These are phyloP conservation scores for Plasmodium cynomolgi DNA, from an alignment of 169 alveolate genomes.

Conservation along the genomic window DNA sequence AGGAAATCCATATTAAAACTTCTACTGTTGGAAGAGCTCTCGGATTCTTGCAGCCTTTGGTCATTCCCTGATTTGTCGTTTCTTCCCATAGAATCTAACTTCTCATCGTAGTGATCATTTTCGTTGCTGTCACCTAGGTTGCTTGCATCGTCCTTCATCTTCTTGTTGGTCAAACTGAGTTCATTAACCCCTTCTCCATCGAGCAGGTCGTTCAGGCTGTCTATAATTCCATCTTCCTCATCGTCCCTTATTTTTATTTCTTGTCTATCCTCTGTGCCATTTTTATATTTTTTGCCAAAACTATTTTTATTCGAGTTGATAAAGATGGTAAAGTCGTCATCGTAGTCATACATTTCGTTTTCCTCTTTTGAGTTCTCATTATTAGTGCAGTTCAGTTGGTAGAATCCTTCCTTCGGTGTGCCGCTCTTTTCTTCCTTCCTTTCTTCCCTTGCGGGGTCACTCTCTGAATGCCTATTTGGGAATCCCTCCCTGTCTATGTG, in stretches of 20 bases:
- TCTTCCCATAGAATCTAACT: neutral
- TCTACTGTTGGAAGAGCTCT: conserved; percentile 13
- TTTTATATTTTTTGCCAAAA: neutral
- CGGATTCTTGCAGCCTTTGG: neutral
- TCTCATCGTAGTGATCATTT: neutral
- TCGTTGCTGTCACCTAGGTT: neutral
- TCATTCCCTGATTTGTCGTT: conserved; percentile 4
- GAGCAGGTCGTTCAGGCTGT: neutral
- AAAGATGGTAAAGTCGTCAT: conserved; percentile 57
- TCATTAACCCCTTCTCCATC: neutral
- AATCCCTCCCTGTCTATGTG: conserved; percentile 1
- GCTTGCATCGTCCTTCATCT: neutral
- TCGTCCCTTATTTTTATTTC: neutral
- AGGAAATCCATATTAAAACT: conserved; percentile 16
- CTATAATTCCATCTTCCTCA: neutral
- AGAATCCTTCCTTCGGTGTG: neutral
- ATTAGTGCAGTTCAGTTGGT: neutral
- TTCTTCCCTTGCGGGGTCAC: neutral
- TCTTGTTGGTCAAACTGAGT: neutral
- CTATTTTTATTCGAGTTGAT: conserved; percentile 20
- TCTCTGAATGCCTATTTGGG: neutral
- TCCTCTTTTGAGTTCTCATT: conserved; percentile 12
- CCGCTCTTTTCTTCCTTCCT: neutral
- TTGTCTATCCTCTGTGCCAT: neutral
- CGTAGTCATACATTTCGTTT: conserved; percentile 33